Base-by-base conservation (phyloP, 1,284 basidiomycete species). In the Pascua sp. region DNA sequence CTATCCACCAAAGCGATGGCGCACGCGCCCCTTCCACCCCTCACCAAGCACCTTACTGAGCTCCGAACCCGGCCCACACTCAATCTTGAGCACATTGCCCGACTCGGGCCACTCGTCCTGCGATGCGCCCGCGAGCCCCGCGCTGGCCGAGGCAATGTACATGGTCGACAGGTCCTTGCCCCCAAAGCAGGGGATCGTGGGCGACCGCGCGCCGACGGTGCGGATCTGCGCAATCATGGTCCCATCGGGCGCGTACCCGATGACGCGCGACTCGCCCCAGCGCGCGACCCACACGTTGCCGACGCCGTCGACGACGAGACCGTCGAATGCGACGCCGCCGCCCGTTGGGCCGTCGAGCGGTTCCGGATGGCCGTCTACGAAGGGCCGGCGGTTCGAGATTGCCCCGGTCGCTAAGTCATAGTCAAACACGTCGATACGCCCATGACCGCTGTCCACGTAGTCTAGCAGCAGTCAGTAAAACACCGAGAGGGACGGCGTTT, bases 241-340 rank as follows among this genome's bases (percentile, higher is more conserved):
- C 9, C 77, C 77, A 13, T 69, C 59, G 0, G 73, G 71, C 1
- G 53, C 52, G 56, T 68, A 73, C 17, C 69, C 67, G n/a, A 78
- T 59, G 8, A 77, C 65, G 41, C 71, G 62, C 11, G 60, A 54
- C 49, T 76, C 72, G 41, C 65, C 67, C 76, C 76, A 78, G 47
- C 73, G 56, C 7, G 73, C 75, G 3, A 67, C 71, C 75, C 75
- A 78, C 5, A 78, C 55, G 47, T 73, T 74, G 10, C 75, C 77
- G 0, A 64, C 51, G 1, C 67, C 69, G 51, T 78, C 77, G 41
- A 75, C 65, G 18, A 69, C 68, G 10, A 78, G 61, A 1, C 77
- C 76, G 55, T 78, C 77, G 39, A 69, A 77, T 2, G 65, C 57
- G 2, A 62, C 61, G 8, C 55, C 36, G n/a, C 49, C 56, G 16